These are phyloP conservation scores for Fusarium marasasianum DNA, from an alignment of 2,329 filamentous ascomycete species.

Conservation along the genomic window DNA sequence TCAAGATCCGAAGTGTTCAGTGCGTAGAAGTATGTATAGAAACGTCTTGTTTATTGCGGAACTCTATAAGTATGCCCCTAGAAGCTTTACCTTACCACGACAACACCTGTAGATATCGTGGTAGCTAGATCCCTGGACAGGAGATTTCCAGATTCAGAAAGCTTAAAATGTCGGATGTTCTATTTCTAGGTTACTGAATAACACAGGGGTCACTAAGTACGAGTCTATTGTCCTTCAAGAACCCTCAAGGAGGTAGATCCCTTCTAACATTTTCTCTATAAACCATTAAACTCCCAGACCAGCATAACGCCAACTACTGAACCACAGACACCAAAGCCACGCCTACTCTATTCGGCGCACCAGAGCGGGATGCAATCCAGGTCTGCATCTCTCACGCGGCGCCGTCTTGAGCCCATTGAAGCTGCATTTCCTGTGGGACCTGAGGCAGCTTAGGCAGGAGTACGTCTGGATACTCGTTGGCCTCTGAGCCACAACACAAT, in stretches of 20 bases:
- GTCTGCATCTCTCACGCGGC: neutral
- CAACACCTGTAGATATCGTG: neutral
- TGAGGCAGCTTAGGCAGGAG: neutral
- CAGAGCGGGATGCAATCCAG: neutral
- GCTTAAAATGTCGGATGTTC: neutral
- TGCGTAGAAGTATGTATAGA: neutral
- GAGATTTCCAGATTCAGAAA: neutral
- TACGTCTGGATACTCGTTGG: neutral
- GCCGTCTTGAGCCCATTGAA: neutral
- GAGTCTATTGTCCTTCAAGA: neutral
- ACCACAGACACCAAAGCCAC: neutral
- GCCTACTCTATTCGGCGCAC: neutral
- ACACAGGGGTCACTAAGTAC: neutral
- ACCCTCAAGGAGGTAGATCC: neutral
- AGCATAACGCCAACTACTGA: neutral
- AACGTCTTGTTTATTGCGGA: neutral
- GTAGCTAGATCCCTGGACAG: neutral
- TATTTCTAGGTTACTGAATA: neutral
- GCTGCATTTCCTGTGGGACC: neutral
- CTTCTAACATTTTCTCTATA: neutral
- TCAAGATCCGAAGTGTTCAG: neutral
- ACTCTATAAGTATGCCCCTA: too few relatives aligned
- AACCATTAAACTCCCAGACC: neutral
- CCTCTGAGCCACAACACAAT: neutral
- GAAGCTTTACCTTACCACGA: neutral